Evolutionary conservation across 352 stramenopile species (phyloP), one percentile per base, ranked within the genome.

Genomic region (Phytophthora rubi): DNA sequence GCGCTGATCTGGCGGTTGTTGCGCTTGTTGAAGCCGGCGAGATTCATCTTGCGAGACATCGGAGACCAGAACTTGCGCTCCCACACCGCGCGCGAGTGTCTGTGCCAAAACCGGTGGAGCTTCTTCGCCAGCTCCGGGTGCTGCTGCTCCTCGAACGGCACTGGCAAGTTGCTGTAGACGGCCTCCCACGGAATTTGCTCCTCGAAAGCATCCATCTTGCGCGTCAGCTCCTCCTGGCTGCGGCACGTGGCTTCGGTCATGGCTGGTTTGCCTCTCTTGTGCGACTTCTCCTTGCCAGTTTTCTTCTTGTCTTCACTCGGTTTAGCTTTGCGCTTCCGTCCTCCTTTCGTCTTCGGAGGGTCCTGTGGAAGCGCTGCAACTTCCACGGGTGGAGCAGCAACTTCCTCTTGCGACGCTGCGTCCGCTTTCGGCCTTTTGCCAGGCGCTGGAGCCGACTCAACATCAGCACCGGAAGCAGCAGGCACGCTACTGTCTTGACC

Each of bases 11-110:
- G 83, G 10, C 76, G 80, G 12, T 59, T 53, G 42, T 74, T 77
- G 45, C 79, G 79, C 48, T 52, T 51, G 23, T 58, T 60, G 53
- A 73, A 71, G 16, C 45, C 33, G 0, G 37, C 3, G 12, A 62
- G 15, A 21, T 64, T 65, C 21, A 57, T 26, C 16, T 65, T 63
- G 42, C 47, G 55, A 0, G 75, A 69, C 35, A 79, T 59, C 3
- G 79, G 77, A 10, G 35, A 7, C 79, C 83, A 91, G 58, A 91
- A 91, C 8, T 77, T 68, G 51, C 81, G 83, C 49, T 91, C 81
- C 83, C 83, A 89, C 47, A 84, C 83, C 3, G 69, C 70, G 8
- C 56, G 79, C 5, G 63, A 61, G 21, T 84, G 69, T 2, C 35
- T 52, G 18, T 42, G 23, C 80, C 83, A 91, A 62, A 91, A 91